Percentiles rank a stretch among this genome's conserved stretches.
Evolutionary conservation across 2,329 filamentous ascomycete genomes (phyloP).

Genomic region (Eurotiales sp.): DNA sequence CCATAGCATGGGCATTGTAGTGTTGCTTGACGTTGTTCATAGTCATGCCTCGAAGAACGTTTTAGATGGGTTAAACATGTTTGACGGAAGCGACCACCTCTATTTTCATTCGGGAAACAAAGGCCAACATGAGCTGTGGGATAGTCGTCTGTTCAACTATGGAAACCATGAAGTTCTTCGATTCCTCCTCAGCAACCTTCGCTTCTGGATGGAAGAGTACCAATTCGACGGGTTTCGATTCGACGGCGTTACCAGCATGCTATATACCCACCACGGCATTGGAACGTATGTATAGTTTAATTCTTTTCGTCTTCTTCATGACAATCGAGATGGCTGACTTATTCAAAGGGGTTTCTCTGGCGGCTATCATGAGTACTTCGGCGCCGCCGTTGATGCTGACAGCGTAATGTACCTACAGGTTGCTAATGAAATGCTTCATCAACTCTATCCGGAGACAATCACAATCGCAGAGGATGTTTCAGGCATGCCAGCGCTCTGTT

Average conservation of each 20-base stretch:
- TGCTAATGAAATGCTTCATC: constrained; percentile 91
- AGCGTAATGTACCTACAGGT: constrained; percentile 93
- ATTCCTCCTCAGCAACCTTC: constrained; percentile 91
- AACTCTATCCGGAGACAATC: constrained; percentile 81
- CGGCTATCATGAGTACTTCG: constrained; percentile 98
- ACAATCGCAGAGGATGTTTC: constrained; percentile 97
- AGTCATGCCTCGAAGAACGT: constrained; percentile 98
- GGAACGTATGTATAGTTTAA: constrained; percentile 68
- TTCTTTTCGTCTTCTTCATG: neutral
- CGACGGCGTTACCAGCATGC: constrained; percentile 97
- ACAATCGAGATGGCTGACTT: neutral
- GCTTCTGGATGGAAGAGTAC: constrained; percentile 99
- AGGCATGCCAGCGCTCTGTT: constrained; percentile 94
- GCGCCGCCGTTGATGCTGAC: constrained; percentile 82
- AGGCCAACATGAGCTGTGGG: constrained; percentile 90
- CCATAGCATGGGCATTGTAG: constrained; percentile 82
- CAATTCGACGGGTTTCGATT: constrained; percentile 96
- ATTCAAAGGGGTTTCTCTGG: constrained; percentile 78
- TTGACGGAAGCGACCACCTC: constrained; percentile 89
- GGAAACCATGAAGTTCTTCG: constrained; percentile 88
- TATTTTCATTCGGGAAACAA: constrained; percentile 90
- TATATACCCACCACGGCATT: constrained; percentile 93
- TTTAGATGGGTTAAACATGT: constrained; percentile 88
- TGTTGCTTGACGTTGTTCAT: constrained; percentile 93
- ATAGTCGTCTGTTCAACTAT: constrained; percentile 96